Evolutionary conservation across 2,329 filamentous ascomycete species (phyloP), one percentile per base, ranked within the genome.

Genomic region (Metarhizium sp.): DNA sequence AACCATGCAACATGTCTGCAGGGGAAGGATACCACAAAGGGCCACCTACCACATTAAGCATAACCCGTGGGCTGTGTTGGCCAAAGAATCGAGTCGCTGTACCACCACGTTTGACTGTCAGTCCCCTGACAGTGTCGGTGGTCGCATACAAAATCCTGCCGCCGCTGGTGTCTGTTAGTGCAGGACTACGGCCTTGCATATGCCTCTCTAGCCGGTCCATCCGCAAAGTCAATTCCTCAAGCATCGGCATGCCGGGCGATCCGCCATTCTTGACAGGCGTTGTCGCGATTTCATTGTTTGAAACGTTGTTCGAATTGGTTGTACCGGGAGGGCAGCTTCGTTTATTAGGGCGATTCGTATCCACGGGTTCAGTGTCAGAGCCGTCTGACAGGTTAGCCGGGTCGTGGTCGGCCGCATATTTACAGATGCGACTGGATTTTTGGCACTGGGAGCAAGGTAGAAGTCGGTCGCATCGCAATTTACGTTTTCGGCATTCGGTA

Each of bases 381-480:
- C 65, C 73, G 51, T 80, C 78, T 4, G 78, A 80, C 13, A 75
- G 63, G 60, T 73, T 75, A 38, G 70, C 71, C 8, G 68, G 70
- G 54, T 78, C 75, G 36, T 77, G 73, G 55, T 78, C 75, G 20
- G 76, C 71, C 29, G 77, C 71, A 60, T 82, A 82, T 60, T 71
- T 77, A 68, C 79, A 82, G 43, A 67, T 62, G 40, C 79, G 77
- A 59, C 73, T 75, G n/a, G 78, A 78, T 64, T 79, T 81, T 52
- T 79, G 77, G 63, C 80, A 84, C 63, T 82, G 79, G 6, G 77
- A 78, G 61, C 80, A 84, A 4, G 79, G 78, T 47, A 73, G 71
- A n/a, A 75, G 70, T 48, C 80, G 74, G 64, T 83, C 79, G 66
- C 80, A 84, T 57, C 75, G 73, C 5, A 81, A 67, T 64, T 81